Evolutionary conservation across 306 rosid genomes (phyloP), one percentile per base, ranked within the genome.

Genomic region (Ormosia semicastrata): DNA sequence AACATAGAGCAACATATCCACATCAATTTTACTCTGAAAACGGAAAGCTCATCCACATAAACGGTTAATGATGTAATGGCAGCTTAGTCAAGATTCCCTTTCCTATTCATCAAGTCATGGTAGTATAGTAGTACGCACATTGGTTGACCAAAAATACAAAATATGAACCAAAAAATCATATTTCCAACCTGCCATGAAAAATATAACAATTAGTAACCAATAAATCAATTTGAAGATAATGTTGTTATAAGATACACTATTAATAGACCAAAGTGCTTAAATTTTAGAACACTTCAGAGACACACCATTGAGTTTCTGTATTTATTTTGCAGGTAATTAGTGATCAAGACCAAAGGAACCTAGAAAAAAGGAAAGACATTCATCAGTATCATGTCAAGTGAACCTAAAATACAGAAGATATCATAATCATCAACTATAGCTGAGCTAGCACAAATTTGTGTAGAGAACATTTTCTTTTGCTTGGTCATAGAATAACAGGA

Each of bases 71-170:
- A 41, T 80, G 71, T 5, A 24, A 29, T 33, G 6, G 24, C 39
- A 66, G 53, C 65, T 87, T 80, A 88, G 63, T 87, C 86, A n/a
- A 67, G 39, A 78, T 78, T 76, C 77, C 90, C 93, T 66, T 90
- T 87, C 72, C 93, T 85, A 86, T 92, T 95, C 96, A 95, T 89
- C 92, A 93, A 79, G 88, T 95, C 99, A 18, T 95, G 99, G 87
- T 95, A 95, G 79, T 95, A 95, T 4, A 95, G 87, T 66, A 95
- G 89, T 71, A 95, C 83, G 47, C 93, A 89, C 98, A 90, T 95
- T 4, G 98, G 99, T 85, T 95, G 99, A 24, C 99, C 99, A 37
- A 95, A 89, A 83, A 95, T 95, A 72, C 98, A 81, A 82, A 95
- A 95, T 85, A 91, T 83, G 91, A 89, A 92, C 99, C 99, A 95